Evolutionary conservation across 2,329 filamentous ascomycete genomes (phyloP).

Genomic region (Raffaelea arxii): DNA sequence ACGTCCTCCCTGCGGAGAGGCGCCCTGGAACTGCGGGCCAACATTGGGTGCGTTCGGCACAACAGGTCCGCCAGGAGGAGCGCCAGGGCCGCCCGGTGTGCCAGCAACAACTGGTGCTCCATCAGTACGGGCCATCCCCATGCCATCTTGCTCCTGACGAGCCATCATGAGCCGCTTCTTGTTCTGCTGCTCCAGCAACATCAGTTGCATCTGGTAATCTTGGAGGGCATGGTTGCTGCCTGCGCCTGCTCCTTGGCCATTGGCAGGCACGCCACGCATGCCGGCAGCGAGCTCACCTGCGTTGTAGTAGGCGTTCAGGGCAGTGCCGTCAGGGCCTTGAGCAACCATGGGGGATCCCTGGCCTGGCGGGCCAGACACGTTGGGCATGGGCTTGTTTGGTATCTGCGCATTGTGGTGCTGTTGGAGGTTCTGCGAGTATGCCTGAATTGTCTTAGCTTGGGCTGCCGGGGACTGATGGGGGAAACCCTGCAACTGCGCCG

Average conservation of each 20-base stretch:
- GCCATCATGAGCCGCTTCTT: slow-evolving; percentile 82
- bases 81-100: slow-evolving; percentile 34
- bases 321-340: slow-evolving; percentile 56
- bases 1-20: slow-evolving; percentile 60
- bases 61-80: slow-evolving; percentile 43
- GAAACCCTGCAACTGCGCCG: slow-evolving; percentile 63
- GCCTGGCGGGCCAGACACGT: slow-evolving; percentile 58
- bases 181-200: slow-evolving; percentile 75
- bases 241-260: slow-evolving; percentile 36
- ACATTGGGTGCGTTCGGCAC: slow-evolving; percentile 45
- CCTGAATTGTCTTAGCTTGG: slow-evolving; percentile 76
- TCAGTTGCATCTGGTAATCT: slow-evolving; percentile 84
- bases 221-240: slow-evolving; percentile 72
- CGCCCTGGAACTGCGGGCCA: slow-evolving; percentile 51
- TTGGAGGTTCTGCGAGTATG: slow-evolving; percentile 76
- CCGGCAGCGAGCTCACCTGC: slow-evolving; percentile 48
- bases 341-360: slow-evolving; percentile 79
- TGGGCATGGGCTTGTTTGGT: slow-evolving; percentile 71
- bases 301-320: slow-evolving; percentile 53
- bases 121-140: slow-evolving; percentile 39
- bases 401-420: slow-evolving; percentile 75
- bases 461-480: slow-evolving; percentile 43
- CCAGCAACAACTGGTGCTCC: slow-evolving; percentile 35
- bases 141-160: slow-evolving; percentile 65
- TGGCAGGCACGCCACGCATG: slow-evolving; percentile 47